Conservation (phyloP, 192 early-diverging fungal species). For the Pilaira anomala region DNA sequence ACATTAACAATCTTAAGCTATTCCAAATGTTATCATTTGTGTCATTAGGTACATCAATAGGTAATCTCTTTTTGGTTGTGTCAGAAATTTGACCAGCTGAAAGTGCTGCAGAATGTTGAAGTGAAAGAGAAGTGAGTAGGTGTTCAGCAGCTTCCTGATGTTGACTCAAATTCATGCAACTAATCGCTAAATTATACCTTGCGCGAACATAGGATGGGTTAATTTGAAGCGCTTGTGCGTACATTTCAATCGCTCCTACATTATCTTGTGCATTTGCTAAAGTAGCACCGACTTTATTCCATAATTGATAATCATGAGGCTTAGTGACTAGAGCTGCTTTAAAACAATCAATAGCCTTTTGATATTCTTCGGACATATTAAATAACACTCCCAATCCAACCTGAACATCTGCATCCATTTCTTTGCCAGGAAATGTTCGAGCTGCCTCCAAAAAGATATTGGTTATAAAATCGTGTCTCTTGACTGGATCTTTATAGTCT, state of each 20-base stretch:
- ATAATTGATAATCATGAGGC: slow-evolving; percentile 91
- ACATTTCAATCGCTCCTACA: slow-evolving; percentile 83
- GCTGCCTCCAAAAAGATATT: slow-evolving; percentile 80
- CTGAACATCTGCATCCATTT: slow-evolving; percentile 90
- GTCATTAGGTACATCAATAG: slow-evolving; percentile 41
- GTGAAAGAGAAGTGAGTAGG: slow-evolving; percentile 78
- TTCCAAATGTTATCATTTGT: slow-evolving; percentile 83
- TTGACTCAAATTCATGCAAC: slow-evolving; percentile 84
- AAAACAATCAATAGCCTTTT: slow-evolving; percentile 98
- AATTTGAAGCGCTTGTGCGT: slow-evolving; percentile 90
- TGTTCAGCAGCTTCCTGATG: slow-evolving; percentile 91
- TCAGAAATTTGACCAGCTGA: not conserved
- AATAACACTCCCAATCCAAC: slow-evolving; percentile 93
- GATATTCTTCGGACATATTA: slow-evolving; percentile 89
- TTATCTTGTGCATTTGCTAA: slow-evolving; percentile 85
- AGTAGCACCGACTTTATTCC: slow-evolving; percentile 97
- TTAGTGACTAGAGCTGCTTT: slow-evolving; percentile 79
- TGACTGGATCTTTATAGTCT: slow-evolving; percentile 31
- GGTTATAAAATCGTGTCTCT: slow-evolving; percentile 71
- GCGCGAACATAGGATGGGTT: slow-evolving; percentile 95
- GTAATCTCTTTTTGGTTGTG: not conserved
- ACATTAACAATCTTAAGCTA: slow-evolving; percentile 69
- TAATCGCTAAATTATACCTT: slow-evolving; percentile 93
- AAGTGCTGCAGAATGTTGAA: slow-evolving; percentile 66
- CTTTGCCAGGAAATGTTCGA: slow-evolving; percentile 50